Evolutionary conservation across 2,329 filamentous ascomycete genomes (phyloP), one percentile per base, ranked within the genome.

Genomic region (Pochonia chlamydosporia): DNA sequence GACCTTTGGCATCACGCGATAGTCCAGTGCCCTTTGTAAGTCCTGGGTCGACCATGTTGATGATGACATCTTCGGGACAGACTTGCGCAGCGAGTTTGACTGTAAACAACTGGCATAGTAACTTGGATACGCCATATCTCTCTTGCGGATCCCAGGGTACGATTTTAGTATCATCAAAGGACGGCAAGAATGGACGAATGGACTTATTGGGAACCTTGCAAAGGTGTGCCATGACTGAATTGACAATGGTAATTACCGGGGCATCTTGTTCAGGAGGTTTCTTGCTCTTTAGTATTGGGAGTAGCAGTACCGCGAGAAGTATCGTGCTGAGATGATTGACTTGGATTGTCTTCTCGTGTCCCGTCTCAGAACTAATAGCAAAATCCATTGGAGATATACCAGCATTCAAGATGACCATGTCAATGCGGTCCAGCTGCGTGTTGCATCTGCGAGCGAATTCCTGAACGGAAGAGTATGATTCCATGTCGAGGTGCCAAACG

Each of bases 251-350:
- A 14, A 31, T 31, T 8, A 14, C 14, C 14, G 28, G 28, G 9
- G 28, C 14, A 14, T 31, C 28, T 8, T 14, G 28, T 31, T 14
- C 28, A 9, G 8, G 28, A n/a, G 28, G 9, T 31, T 31, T 31
- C 28, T 31, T 31, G 28, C 9, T 14, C 14, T 31, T 31, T 8
- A 31, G 28, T 8, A 31, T 31, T 9, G 74, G 75, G 1, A 79
- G 54, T 4, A 78, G 48, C 0, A 76, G 59, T 1, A 75, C 52
- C 0, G 64, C 69, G 1, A 79, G 61, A 2, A 79, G 56, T 20
- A 75, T 66, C 0, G 72, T 76, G 31, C 63, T 69, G 46, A 79
- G 64, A 14, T 75, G 73, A 48, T 79, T 79, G 39, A 71, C 66
- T 0, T 73, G 74, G 31, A 79, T 58, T 3, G 63, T 69, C 26